Base-by-base conservation (phyloP, 352 stramenopile genomes). In the Pythium pectinolyticum region DNA sequence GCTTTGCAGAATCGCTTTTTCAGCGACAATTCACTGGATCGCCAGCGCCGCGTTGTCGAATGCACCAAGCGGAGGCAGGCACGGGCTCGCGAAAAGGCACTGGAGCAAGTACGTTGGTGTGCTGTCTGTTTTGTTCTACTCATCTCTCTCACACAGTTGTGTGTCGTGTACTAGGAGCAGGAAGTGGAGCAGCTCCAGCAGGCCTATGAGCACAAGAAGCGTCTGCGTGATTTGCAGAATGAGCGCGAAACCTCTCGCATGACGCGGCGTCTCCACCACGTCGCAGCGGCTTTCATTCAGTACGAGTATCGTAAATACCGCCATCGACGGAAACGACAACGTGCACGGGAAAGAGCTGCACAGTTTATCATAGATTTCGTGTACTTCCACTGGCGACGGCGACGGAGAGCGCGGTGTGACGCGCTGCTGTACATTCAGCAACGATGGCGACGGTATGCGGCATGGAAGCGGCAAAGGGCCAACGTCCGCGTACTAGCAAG, bases 231-330 rank as follows among this genome's bases (percentile, higher is more conserved):
- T 30, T 46, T 81, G 8, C 70, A 79, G 62, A 78, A 84, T 52
- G 69, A 81, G 34, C 80, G 82, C 7, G 84, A 89, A 22, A 65
- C 70, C 5, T 77, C 67, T 1, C 76, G 81, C 17, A 88, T 89
- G 80, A 49, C 67, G 22, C 68, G 78, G 24, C 87, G 89, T 45
- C 69, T 90, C 17, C 61, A 84, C 28, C 74, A 89, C 34, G 78
- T 88, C 17, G 81, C 83, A 8, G 81, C 80, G 2, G 74, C 77
- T 0, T 90, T 88, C 64, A 87, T 92, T 40, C 83, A 92, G 57
- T 79, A 86, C 51, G 50, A 86, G 27, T 89, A 77, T 72, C 73
- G 81, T 6, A 71, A 67, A 2, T 72, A 66, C 22, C 24, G 45
- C 43, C 63, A 58, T 49, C 60, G 46, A 32, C 54, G 0, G 43